Conservation (phyloP, 352 stramenopile species). For the Elongisporangium senticosum region DNA sequence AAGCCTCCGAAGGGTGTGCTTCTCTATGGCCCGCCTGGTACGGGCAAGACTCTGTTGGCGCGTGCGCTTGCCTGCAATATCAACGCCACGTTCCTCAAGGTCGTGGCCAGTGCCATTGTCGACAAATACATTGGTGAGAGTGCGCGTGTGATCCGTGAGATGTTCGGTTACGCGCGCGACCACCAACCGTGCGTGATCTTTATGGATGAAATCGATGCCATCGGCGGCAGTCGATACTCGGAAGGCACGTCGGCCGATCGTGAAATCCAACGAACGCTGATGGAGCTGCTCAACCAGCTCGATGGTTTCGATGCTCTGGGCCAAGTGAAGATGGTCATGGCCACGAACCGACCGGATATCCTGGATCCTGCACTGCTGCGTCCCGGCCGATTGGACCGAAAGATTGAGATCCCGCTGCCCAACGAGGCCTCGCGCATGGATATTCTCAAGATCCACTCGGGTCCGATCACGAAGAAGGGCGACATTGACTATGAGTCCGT, state of each 20-base stretch:
- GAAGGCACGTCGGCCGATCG: constrained; percentile 95
- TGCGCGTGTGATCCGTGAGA: constrained; percentile 98
- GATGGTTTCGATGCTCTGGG: constrained; percentile 99
- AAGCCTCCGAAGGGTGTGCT: constrained; percentile 98
- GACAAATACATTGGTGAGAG: constrained; percentile 99
- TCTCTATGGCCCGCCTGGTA: constrained; percentile 98
- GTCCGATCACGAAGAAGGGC: constrained; percentile 97
- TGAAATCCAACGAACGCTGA: constrained; percentile 99
- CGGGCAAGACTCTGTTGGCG: constrained; percentile 98
- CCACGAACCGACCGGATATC: constrained; percentile 99
- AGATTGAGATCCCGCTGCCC: constrained; percentile 99
- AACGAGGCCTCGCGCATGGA: constrained; percentile 98
- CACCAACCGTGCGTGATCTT: constrained; percentile 99
- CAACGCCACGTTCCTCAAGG: constrained; percentile 99
- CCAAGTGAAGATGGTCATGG: constrained; percentile 99
- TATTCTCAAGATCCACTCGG: constrained; percentile 99
- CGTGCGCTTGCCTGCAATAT: constrained; percentile 98
- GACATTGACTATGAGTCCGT: constrained; percentile 99
- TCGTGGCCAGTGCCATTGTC: constrained; percentile 98
- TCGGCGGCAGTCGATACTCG: constrained; percentile 96
- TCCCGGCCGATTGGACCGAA: constrained; percentile 97
- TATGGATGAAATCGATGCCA: constrained; percentile 99
- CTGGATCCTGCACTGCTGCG: constrained; percentile 97
- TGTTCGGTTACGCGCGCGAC: constrained; percentile 97
- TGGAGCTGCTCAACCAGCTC: constrained; percentile 99